Evolutionary conservation across 306 rosid species (phyloP).

Genomic region (Casuarina cunninghamiana): DNA sequence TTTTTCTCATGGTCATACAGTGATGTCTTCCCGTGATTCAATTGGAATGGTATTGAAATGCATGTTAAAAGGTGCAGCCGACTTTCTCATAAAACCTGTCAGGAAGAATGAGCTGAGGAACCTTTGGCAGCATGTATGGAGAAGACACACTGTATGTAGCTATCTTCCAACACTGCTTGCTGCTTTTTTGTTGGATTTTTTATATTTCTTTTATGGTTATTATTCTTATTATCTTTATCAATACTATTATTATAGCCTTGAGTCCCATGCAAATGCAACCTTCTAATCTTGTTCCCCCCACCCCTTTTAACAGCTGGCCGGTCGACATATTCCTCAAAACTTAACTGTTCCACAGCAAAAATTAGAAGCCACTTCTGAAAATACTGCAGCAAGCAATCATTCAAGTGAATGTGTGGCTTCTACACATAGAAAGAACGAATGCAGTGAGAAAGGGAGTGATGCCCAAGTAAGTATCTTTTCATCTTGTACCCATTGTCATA

Average conservation of each 20-base stretch:
- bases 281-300: background rate
- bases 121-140: constrained; percentile 89
- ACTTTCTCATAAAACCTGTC: constrained; percentile 78
- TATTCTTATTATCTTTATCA: too few species aligned
- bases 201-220: constrained; percentile 1
- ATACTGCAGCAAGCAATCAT: constrained; percentile 46
- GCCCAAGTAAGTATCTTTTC: constrained; percentile 50
- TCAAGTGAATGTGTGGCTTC: constrained; percentile 48
- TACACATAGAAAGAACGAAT: constrained; percentile 36
- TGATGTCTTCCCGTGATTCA: constrained; percentile 80
- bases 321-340: constrained; percentile 24
- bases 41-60: constrained; percentile 61
- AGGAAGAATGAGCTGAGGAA: constrained; percentile 69
- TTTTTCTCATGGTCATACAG: constrained; percentile 40
- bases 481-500: background rate
- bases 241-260: background rate
- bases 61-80: constrained; percentile 75
- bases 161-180: constrained; percentile 14
- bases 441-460: constrained; percentile 51
- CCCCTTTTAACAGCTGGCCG: constrained; percentile 30
- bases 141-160: constrained; percentile 65
- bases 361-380: constrained; percentile 41
- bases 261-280: background rate
- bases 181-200: background rate
- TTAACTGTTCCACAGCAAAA: constrained; percentile 28